These are phyloP conservation scores for Starmerella geochares DNA, from an alignment of 805 yeast genomes.

Conservation along the genomic window DNA sequence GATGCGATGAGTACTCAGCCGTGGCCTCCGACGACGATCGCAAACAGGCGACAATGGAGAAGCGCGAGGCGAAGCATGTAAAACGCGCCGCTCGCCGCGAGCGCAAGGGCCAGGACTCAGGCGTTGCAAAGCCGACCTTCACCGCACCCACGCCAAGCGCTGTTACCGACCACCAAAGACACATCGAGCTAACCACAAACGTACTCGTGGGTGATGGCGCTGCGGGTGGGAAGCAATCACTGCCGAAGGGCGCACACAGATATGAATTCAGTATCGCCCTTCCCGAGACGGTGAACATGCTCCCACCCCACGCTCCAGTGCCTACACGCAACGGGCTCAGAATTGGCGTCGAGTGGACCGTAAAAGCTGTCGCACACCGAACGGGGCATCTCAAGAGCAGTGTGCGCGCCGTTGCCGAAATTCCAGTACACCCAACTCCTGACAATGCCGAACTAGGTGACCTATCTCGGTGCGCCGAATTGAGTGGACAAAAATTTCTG, in stretches of 20 bases:
- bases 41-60: not conserved
- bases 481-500: conserved; percentile 1
- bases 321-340: conserved; percentile 5
- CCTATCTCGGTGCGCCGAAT: not conserved
- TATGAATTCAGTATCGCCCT: conserved; percentile 6
- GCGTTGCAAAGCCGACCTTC: not conserved
- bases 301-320: conserved; percentile 11
- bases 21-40: not conserved
- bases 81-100: not conserved
- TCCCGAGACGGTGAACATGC: conserved; percentile 1
- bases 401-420: not conserved
- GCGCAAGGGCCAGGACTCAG: not conserved
- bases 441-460: not conserved
- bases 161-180: not conserved
- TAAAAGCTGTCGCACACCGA: conserved; percentile 9
- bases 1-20: conserved; percentile 12
- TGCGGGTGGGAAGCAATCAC: not conserved
- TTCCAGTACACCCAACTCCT: conserved; percentile 7
- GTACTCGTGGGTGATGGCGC: not conserved
- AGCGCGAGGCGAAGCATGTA: not conserved
- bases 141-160: not conserved
- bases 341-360: conserved; percentile 10
- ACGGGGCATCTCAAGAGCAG: conserved; percentile 7
- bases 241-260: not conserved
- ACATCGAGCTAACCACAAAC: not conserved